Base-by-base conservation (phyloP, 2,329 filamentous ascomycete genomes). In the Ceratocystis colombiana region DNA sequence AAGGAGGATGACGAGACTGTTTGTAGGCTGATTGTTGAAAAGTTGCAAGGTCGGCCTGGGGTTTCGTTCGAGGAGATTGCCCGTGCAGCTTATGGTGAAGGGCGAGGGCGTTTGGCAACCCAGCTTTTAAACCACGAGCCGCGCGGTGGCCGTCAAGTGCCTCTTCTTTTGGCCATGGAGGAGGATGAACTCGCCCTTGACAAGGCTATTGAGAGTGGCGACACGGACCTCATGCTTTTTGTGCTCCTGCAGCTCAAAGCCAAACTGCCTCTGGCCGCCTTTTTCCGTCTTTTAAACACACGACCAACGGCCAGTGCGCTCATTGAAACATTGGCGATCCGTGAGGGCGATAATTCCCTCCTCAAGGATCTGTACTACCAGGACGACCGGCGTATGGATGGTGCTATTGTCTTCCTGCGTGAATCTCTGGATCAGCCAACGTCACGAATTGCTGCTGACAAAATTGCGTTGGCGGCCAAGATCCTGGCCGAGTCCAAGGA, bases 281-380 rank as follows among this genome's bases (percentile, higher is more conserved):
- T 99, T 79, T 97, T 99, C 80, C 86, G 91, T 62, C 87, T 88
- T 61, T 90, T 97, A 76, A 96, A 92, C 74, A 84, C 82, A 64
- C 85, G 92, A 0, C 91, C 93, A 0, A 82, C 90, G 30, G 94
- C 94, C 3, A 91, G 90, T 1, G 90, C 94, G 0, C 82, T 99
- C 10, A 89, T 99, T 28, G 94, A 99, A 75, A 84, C 90, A 1
- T 88, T 87, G 0, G 93, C 94, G 0, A 73, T 77, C 57, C 80
- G 82, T 63, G 85, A 89, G 63, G 78, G 76, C 22, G 88, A 96
- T 71, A 91, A 96, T 71, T 82, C 84, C 0, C 76, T 99, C 25
- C 83, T 99, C 30, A 99, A 97, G 72, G 94, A 97, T 73, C 79
- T 99, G 2, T 99, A 94, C 77, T 99, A 99, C 74, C 94, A 97